phyloP scores from a whole-genome alignment of 805 yeast genomes.

The Yarrowia porcina region DNA sequence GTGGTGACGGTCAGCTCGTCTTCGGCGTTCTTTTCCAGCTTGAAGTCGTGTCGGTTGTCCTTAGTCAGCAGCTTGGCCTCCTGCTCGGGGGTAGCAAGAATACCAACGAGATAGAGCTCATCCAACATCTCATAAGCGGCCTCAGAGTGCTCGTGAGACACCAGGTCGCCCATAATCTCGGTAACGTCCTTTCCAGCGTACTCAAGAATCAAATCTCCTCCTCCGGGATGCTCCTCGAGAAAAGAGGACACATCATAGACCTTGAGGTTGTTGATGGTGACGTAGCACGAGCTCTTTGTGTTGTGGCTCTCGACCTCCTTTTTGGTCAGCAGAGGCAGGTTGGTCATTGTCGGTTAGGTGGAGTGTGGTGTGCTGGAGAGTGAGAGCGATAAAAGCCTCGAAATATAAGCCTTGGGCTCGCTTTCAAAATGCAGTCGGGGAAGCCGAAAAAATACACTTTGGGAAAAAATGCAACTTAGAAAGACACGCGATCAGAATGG shows the following conservation, averaged over 20 bases:
- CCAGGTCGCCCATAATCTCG: conserved; percentile 67
- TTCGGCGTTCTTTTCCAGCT: conserved; percentile 55
- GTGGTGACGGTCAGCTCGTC: conserved; percentile 74
- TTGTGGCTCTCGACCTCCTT: conserved; percentile 24
- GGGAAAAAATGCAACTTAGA: not conserved
- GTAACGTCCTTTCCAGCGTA: conserved; percentile 48
- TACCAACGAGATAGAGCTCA: conserved; percentile 76
- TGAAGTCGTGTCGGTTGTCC: conserved; percentile 46
- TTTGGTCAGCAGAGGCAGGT: conserved; percentile 15
- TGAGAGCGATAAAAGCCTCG: not conserved
- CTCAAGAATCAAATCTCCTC: conserved; percentile 51
- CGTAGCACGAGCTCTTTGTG: conserved; percentile 36
- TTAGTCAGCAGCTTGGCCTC: conserved; percentile 66
- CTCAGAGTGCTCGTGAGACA: conserved; percentile 76
- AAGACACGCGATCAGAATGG: conserved; percentile 1
- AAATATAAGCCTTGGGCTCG: not conserved
- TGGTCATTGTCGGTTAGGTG: not conserved
- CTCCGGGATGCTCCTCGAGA: conserved; percentile 71
- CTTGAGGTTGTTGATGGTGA: conserved; percentile 71
- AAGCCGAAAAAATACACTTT: not conserved
- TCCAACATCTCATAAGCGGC: conserved; percentile 82
- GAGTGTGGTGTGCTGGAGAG: not conserved
- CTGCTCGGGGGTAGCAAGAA: conserved; percentile 76
- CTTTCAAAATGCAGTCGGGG: not conserved
- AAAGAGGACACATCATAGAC: conserved; percentile 79